Evolutionary conservation across 106 monocot genomes (phyloP).

Genomic region (Dendrobium nobile): DNA sequence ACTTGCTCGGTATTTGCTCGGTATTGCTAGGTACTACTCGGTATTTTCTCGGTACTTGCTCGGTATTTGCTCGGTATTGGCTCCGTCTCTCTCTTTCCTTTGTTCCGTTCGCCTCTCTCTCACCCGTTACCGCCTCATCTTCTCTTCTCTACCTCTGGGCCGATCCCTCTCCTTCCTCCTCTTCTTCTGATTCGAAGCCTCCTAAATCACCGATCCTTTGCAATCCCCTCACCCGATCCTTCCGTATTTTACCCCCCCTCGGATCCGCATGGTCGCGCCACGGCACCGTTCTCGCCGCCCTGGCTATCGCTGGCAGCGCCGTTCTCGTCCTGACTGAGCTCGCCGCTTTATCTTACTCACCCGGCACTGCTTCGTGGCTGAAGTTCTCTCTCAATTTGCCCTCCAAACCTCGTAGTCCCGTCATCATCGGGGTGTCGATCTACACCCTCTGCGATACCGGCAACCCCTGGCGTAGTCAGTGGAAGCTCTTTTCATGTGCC

Average conservation of each 20-base stretch:
- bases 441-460: conserved; percentile 79
- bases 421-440: conserved; percentile 35
- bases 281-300: conserved; percentile 81
- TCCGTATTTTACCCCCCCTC: conserved; percentile 65
- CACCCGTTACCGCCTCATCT: conserved; percentile 40
- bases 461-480: conserved; percentile 86
- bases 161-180: not conserved
- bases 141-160: conserved; percentile 27
- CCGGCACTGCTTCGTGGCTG: conserved; percentile 37
- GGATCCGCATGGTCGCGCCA: conserved; percentile 98
- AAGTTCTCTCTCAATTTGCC: conserved; percentile 78
- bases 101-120: conserved; percentile 30
- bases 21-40: too few relatives aligned
- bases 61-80: too few relatives aligned
- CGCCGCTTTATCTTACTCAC: conserved; percentile 67
- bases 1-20: too few relatives aligned
- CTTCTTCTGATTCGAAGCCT: not conserved
- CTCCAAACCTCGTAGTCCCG: conserved; percentile 85
- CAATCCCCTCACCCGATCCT: conserved; percentile 72
- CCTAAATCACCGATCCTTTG: conserved; percentile 65
- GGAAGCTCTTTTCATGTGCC: conserved; percentile 85
- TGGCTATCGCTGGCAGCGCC: conserved; percentile 24
- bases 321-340: conserved; percentile 88
- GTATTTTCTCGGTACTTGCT: too few relatives aligned
- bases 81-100: conserved; percentile 37